phyloP scores from a whole-genome alignment of 306 rosid species.

The Chamaecrista fasciculata region DNA sequence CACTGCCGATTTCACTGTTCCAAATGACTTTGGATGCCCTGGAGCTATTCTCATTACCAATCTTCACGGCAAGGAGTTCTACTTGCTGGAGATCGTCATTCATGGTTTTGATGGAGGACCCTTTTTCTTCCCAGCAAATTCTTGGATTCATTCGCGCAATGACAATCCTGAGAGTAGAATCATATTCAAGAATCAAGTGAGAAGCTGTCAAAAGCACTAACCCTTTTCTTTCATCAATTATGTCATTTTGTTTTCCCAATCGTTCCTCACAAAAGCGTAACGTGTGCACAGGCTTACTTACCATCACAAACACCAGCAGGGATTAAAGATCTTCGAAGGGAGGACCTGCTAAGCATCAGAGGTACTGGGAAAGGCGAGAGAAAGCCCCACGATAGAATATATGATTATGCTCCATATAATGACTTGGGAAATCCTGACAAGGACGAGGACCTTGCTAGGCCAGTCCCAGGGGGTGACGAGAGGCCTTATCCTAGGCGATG shows the following conservation, averaged over 20 bases:
- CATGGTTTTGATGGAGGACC: constrained; percentile 78
- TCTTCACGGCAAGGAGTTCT: constrained; percentile 76
- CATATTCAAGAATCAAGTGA: constrained; percentile 78
- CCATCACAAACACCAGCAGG: constrained; percentile 89
- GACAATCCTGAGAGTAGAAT: constrained; percentile 68
- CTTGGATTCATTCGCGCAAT: constrained; percentile 81
- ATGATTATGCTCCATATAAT: constrained; percentile 80
- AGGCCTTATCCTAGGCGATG: constrained; percentile 93
- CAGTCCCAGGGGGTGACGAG: constrained; percentile 52
- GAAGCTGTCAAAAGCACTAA: constrained; percentile 1
- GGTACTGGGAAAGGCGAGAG: constrained; percentile 62
- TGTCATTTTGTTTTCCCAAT: not conserved
- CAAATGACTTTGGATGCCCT: constrained; percentile 64
- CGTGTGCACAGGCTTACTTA: constrained; percentile 56
- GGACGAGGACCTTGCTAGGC: constrained; percentile 67
- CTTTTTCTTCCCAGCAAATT: constrained; percentile 80
- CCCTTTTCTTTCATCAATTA: not conserved
- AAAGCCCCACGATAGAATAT: constrained; percentile 72
- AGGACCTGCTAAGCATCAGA: constrained; percentile 68
- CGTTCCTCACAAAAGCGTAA: not conserved
- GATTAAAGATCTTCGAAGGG: constrained; percentile 65
- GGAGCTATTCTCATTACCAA: constrained; percentile 80
- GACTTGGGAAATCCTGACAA: constrained; percentile 92
- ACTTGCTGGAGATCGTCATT: constrained; percentile 58
- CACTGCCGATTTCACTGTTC: constrained; percentile 61